These are phyloP conservation scores for Paratrimastix pyriformis DNA, from an alignment of 78 protist species.

Conservation along the genomic window DNA sequence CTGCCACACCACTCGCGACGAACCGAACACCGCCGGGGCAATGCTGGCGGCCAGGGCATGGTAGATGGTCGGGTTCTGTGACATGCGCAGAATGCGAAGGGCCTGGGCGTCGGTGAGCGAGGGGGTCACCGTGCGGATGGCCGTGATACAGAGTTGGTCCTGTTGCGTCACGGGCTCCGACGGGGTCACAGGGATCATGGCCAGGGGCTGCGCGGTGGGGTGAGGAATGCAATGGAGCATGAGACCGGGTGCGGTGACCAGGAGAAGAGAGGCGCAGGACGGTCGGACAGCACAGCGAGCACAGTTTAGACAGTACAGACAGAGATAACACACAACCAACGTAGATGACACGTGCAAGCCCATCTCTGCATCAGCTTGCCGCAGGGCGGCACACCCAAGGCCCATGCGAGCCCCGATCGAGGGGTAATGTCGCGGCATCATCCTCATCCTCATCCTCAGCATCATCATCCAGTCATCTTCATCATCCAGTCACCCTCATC, in stretches of 20 bases:
- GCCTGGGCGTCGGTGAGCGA: slow-evolving; percentile 44
- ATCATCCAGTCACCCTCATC: no score
- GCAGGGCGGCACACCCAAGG: not conserved
- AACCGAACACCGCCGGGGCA: slow-evolving; percentile 71
- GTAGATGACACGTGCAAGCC: not conserved
- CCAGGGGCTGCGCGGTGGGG: no score
- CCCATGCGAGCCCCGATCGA: no score
- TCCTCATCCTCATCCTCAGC: no score
- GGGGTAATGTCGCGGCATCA: no score
- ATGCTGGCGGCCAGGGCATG: slow-evolving; percentile 42
- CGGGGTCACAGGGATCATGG: no score
- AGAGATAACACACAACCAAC: not conserved
- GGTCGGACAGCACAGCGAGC: not conserved
- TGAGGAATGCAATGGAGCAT: no score
- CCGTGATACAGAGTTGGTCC: no score
- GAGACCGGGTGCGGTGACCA: no score
- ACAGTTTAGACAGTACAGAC: not conserved
- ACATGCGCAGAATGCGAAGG: slow-evolving; percentile 39
- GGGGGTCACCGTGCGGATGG: not conserved
- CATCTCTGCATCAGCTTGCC: not conserved
- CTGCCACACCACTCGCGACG: not conserved
- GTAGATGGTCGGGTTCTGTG: slow-evolving; percentile 32
- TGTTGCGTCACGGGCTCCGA: no score
- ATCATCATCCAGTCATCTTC: no score
- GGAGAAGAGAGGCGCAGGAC: no score